Percentiles rank a stretch among this genome's conserved stretches.
Conservation (phyloP, 495 filamentous ascomycete species). For the Echria macrotheca region DNA sequence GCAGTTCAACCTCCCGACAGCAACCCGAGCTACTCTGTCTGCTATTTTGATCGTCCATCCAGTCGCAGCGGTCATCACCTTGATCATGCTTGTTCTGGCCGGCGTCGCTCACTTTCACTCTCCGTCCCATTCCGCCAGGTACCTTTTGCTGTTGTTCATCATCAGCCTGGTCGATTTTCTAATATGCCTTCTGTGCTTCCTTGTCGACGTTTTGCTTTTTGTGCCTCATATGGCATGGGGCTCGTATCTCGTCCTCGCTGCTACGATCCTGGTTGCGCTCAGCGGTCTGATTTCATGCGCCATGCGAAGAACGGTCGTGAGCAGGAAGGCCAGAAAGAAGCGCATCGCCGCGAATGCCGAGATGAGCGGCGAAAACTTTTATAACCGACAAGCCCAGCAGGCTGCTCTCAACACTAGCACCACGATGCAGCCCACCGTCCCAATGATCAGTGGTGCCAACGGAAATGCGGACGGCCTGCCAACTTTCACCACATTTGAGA, state of each 20-base stretch:
- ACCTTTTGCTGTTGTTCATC: constrained; percentile 76
- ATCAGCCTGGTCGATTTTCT: constrained; percentile 80
- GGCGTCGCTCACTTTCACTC: constrained; percentile 79
- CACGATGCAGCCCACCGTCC: constrained; percentile 48
- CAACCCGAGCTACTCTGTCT: constrained; percentile 78
- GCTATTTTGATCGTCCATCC: constrained; percentile 90
- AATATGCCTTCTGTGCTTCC: constrained; percentile 78
- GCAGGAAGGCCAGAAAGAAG: constrained; percentile 84
- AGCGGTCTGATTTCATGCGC: constrained; percentile 86
- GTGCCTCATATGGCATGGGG: constrained; percentile 92
- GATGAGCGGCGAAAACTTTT: constrained; percentile 92
- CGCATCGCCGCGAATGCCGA: constrained; percentile 88
- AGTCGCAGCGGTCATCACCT: constrained; percentile 76
- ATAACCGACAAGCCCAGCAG: constrained; percentile 61
- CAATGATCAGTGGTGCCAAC: constrained; percentile 48
- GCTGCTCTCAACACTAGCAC: constrained; percentile 33
- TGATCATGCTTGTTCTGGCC: constrained; percentile 78
- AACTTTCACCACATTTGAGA: constrained; percentile 76
- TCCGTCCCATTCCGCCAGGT: constrained; percentile 89
- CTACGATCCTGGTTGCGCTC: constrained; percentile 78
- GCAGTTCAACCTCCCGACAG: constrained; percentile 69
- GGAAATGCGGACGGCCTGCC: constrained; percentile 55
- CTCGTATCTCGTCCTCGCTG: constrained; percentile 88
- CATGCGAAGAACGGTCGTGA: constrained; percentile 93
- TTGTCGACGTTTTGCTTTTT: constrained; percentile 94